Evolutionary conservation across 345 rosid genomes (phyloP).

Genomic region (Citrus sp.): DNA sequence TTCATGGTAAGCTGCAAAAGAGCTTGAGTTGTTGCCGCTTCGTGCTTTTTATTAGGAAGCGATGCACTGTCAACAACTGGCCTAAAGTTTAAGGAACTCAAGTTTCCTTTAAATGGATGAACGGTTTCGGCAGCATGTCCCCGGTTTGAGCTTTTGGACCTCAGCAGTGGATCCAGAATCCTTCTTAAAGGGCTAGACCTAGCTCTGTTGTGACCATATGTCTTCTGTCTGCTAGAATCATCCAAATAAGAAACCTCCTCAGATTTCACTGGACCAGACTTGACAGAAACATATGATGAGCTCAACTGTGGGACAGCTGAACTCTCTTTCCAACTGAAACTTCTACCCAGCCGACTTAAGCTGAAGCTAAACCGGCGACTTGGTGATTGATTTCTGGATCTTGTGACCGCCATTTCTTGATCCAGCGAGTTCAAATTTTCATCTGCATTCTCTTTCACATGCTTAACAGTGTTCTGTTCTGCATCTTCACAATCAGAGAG

Average conservation of each 20-base stretch:
- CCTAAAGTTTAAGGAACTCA: conserved; percentile 27
- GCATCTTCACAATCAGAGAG: conserved; percentile 20
- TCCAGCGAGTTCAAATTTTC: conserved; percentile 37
- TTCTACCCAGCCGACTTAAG: conserved; percentile 64
- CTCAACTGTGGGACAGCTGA: conserved; percentile 41
- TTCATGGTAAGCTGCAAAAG: conserved; percentile 53
- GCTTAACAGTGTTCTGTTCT: conserved; percentile 14
- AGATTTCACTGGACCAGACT: conserved; percentile 53
- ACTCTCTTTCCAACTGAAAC: conserved; percentile 74
- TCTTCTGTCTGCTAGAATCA: conserved; percentile 38
- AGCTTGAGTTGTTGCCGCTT: conserved; percentile 42
- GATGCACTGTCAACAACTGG: conserved; percentile 19
- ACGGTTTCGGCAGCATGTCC: conserved; percentile 32
- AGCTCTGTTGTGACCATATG: conserved; percentile 32
- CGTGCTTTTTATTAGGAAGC: conserved; percentile 32
- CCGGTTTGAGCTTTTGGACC: conserved; percentile 37
- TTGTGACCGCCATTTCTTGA: conserved; percentile 40
- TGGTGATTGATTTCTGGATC: conserved; percentile 53
- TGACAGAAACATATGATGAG: conserved; percentile 41
- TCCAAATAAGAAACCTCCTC: conserved; percentile 32
- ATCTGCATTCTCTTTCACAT: conserved; percentile 23
- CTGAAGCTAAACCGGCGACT: conserved; percentile 78
- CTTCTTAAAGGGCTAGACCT: conserved; percentile 78
- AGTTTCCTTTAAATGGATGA: conserved; percentile 35
- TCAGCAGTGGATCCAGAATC: conserved; percentile 65